These are phyloP conservation scores for Beauveria medogensis DNA, from an alignment of 2,329 filamentous ascomycete genomes.

Conservation along the genomic window DNA sequence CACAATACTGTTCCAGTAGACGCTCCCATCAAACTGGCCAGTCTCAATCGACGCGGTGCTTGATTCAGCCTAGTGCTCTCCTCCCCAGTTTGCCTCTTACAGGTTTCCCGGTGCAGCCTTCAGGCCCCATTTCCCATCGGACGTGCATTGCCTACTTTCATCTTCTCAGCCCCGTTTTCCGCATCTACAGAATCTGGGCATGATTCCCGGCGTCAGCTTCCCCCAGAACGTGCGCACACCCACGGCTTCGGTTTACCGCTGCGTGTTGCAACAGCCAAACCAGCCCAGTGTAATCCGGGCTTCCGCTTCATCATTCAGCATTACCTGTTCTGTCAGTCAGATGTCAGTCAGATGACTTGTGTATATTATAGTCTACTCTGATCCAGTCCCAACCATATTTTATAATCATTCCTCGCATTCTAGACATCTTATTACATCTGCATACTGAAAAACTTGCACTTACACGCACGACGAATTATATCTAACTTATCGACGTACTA, in stretches of 20 bases:
- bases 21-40: background rate
- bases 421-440: background rate
- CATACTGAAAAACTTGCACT: background rate
- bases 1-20: background rate
- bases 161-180: constrained; percentile 4
- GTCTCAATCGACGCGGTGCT: background rate
- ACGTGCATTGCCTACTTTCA: background rate
- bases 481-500: background rate
- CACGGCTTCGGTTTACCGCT: constrained; percentile 1
- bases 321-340: background rate
- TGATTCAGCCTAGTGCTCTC: constrained; percentile 1
- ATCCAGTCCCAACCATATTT: background rate
- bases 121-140: background rate
- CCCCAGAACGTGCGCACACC: background rate
- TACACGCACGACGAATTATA: background rate
- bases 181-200: constrained; percentile 1
- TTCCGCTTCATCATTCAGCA: background rate
- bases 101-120: constrained; percentile 4
- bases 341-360: background rate
- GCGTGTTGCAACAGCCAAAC: background rate
- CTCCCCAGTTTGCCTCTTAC: constrained; percentile 1
- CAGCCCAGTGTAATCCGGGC: background rate
- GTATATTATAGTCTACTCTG: constrained; percentile 2
- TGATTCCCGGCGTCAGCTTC: constrained; percentile 6
- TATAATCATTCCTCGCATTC: background rate